Evolutionary conservation across 768 basidiomycete genomes (phyloP), one percentile per base, ranked within the genome.

Genomic region (Amanita rubescens): DNA sequence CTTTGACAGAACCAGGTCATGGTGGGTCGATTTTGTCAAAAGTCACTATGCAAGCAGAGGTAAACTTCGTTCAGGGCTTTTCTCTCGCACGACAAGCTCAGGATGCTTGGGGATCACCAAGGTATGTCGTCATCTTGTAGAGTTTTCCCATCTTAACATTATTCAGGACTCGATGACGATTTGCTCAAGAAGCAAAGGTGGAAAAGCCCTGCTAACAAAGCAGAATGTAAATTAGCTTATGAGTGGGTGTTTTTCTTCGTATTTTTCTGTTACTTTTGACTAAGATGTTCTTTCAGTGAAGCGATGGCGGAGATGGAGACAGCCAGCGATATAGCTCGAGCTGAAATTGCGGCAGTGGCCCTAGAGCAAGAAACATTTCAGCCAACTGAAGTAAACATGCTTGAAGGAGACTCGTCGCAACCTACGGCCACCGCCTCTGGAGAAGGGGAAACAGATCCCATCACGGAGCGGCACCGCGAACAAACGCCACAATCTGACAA

Each of bases 1-100:
- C 69, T 94, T 77, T 64, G 91, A 94, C 63, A 79, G 78, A 49
- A 63, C 69, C 1, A 70, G 75, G 57, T 77, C 85, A 56, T 87
- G 90, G 87, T 82, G 60, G 12, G 77, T 61, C 1, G 14, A 47
- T 22, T 44, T 27, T 32, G 3, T 30, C 3, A 10, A 37, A 3
- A 15, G 22, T 39, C 8, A 5, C 17, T 22, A 5, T 30, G 24
- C n/a, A 19, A 39, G 19, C 20, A 11, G 15, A 35, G 14, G 37
- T 12, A 27, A n/a, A 35, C 37, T 44, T 27, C 11, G 34, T 45
- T 14, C 54, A 90, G 88, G 88, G 76, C 81, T 68, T 85, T 77
- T 73, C 71, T 90, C 3, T 63, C 71, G 3, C 55, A 72, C 12
- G 77, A 76, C 25, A 76, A 76, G 53, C 67, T 95, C n/a, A 71